These are phyloP conservation scores for Sicyos edulis DNA, from an alignment of 306 rosid species.

Conservation along the genomic window DNA sequence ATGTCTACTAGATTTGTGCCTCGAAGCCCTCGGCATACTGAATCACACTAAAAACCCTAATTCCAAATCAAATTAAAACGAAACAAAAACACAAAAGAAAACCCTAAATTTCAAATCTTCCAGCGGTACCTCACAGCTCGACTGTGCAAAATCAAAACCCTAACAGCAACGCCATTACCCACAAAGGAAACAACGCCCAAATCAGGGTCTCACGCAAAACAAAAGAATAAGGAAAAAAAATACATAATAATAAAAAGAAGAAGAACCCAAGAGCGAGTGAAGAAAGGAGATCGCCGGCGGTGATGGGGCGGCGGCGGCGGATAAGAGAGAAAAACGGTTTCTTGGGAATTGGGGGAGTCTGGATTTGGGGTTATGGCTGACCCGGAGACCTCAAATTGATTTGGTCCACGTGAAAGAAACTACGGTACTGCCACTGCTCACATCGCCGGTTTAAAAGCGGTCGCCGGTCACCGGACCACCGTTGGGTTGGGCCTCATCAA, in stretches of 20 bases:
- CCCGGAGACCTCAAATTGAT: no score
- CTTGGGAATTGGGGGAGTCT: constrained; percentile 10
- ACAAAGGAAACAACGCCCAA: not conserved
- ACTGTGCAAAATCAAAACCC: constrained; percentile 8
- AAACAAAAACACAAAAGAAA: not conserved
- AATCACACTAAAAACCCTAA: constrained; percentile 37
- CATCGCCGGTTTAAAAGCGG: constrained; percentile 3
- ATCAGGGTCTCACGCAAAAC: not conserved
- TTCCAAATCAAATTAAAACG: not conserved
- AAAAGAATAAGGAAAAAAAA: not conserved
- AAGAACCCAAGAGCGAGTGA: not conserved
- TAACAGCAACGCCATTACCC: constrained; percentile 9
- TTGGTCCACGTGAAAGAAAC: constrained; percentile 19
- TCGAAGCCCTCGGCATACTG: constrained; percentile 91
- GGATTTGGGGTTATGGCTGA: constrained; percentile 18
- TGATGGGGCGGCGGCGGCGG: constrained; percentile 11
- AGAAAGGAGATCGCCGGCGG: constrained; percentile 7
- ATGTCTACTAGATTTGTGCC: constrained; percentile 92
- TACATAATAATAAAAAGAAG: no score
- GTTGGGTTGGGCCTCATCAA: constrained; percentile 1
- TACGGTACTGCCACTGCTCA: constrained; percentile 13
- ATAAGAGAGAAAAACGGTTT: constrained; percentile 11
- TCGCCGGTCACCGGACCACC: not conserved
- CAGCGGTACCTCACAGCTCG: not conserved
- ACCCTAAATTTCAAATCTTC: constrained; percentile 27